Evolutionary conservation across 2,329 filamentous ascomycete genomes (phyloP).

Genomic region (Aciculosporium take): DNA sequence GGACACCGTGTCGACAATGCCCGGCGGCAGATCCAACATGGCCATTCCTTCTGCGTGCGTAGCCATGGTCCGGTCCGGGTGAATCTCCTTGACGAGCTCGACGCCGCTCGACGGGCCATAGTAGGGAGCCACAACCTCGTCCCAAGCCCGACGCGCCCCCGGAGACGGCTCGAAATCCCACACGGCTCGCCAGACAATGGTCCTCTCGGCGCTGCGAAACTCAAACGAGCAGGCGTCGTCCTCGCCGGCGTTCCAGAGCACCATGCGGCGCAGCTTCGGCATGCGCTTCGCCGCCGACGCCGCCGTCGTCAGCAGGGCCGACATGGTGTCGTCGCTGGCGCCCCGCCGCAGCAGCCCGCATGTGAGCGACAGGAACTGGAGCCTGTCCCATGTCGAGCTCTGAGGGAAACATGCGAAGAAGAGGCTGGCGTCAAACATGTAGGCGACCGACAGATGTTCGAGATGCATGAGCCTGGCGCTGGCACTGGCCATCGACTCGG

Average conservation of each 20-base stretch:
- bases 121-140: background rate
- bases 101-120: background rate
- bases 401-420: background rate
- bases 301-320: background rate
- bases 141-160: background rate
- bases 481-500: background rate
- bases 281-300: background rate
- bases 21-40: background rate
- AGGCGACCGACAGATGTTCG: background rate
- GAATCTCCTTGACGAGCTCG: background rate
- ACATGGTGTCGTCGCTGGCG: background rate
- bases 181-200: background rate
- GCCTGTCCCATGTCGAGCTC: background rate
- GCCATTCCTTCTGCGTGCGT: background rate
- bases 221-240: background rate
- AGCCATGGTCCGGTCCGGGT: background rate
- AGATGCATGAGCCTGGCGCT: background rate
- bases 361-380: background rate
- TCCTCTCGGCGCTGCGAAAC: background rate
- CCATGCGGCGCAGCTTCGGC: background rate
- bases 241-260: background rate
- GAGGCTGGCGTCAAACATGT: background rate
- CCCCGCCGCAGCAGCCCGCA: background rate
- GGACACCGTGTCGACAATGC: background rate
- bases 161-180: background rate